Evolutionary conservation across 108 stramenopile species (phyloP), one percentile per base, ranked within the genome.

Genomic region (Conticribra guillardii): DNA sequence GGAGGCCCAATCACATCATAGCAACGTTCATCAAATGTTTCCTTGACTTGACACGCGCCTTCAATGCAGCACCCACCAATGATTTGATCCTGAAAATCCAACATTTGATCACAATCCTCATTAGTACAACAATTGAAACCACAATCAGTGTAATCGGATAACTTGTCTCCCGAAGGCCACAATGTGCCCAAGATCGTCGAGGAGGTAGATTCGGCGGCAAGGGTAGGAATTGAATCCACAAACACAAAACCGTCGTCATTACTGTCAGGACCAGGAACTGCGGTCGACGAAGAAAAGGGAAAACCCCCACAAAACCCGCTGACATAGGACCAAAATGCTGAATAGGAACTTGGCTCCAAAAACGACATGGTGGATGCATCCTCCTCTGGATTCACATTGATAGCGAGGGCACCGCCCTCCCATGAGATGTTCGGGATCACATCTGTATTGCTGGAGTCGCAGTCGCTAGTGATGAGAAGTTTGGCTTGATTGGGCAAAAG

Each of bases 381-480:
- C 0, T 69, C 33, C 1, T 33, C 21, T 1, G 49, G 26, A 21
- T 27, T 37, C 31, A 74, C 21, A 17, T 4, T 19, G 3, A 74
- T 65, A 32, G 37, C 46, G 18, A 74, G 50, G 8, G 9, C n/a
- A 2, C 64, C 73, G 2, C 52, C 65, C 21, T 60, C 34, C 32
- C 26, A 29, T n/a, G 48, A 60, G 8, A 80, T 59, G 15, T 31
- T 45, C 16, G 80, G 69, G 26, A 57, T 26, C 2, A 71, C 28
- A 4, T 18, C 48, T 3, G 74, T 75, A 24, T 79, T 59, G 17
- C 47, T 44, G 0, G 81, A 60, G 31, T 72, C 57, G 55, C 81
- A 82, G 66, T 82, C 52, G 30, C 65, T 68, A 0, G 77, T 82
- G 9, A 82, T 65, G 1, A 74, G n/a, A 1, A 80, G 57, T 56